Evolutionary conservation across 371 early-diverging fungal species (phyloP), one percentile per base, ranked within the genome.

Genomic region (Mortierella sp.): DNA sequence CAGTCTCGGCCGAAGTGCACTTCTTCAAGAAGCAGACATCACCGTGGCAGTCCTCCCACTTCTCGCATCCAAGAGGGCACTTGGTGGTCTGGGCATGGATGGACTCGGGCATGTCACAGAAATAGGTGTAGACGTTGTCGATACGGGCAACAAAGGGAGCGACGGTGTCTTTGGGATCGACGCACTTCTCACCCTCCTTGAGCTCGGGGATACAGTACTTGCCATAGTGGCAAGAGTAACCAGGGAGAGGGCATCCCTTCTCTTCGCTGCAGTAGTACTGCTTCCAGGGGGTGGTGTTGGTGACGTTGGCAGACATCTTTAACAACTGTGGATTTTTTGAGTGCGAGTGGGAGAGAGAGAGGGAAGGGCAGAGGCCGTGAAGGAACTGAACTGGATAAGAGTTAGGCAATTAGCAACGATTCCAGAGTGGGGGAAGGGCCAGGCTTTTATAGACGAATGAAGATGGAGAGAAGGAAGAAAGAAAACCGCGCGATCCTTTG

Each of bases 31-130:
- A 46, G 79, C 79, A 79, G 56, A 72, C 5, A 59, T 66, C 30
- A 14, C 63, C 58, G 58, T 79, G 79, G 73, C 73, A 79, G 70
- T 72, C 67, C 73, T 79, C 79, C 79, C 79, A 79, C 23, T 18
- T 56, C 70, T 79, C 70, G 64, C 79, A 79, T 72, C 79, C 79
- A 50, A 66, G 43, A 47, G 79, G 79, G 73, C 79, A 77, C 30
- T 45, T 64, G 57, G 66, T 68, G 47, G 21, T 51, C 73, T 79
- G 79, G 37, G 50, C 11, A 25, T 50, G 23, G 57, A 72, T 30
- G 23, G 23, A 28, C 5, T 53, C 18, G 12, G 79, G 79, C 73
- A 79, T 72, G 21, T 79, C 79, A 52, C 79, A 79, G 67, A 48
- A 79, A 25, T 66, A 56, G 19, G 65, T 52, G 70, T 79, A 79